Evolutionary conservation across 1,284 basidiomycete species (phyloP), one percentile per base, ranked within the genome.

Genomic region (Boletus holoroseus): DNA sequence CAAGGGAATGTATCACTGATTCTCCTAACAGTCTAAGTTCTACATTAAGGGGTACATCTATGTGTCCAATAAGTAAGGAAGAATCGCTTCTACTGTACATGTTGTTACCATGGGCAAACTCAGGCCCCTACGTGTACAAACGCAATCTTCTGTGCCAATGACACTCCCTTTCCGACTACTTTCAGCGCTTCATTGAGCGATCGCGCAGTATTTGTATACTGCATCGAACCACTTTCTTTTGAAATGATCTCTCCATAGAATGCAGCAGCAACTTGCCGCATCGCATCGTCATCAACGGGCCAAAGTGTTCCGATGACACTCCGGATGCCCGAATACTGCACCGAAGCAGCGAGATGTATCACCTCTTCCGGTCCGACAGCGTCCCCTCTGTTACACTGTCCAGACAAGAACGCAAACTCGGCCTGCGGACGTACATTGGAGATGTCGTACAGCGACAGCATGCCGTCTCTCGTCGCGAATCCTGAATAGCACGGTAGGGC

Each of bases 321-420:
- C 32, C 54, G 50, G 1, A 65, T 55, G 13, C 61, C 61, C 1
- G 54, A 48, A 50, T 55, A 64, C 48, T 64, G 61, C 41, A 62
- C 1, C 31, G 57, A 49, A 31, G 61, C 34, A 3, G 54, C 51
- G 0, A 62, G 28, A 49, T 63, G 50, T 41, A 61, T 63, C 36
- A 2, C 30, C 43, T 62, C 62, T 11, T 54, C 62, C 35, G 9
- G 1, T 28, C 27, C 55, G 6, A 26, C 12, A 16, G 16, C 46
- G 8, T 52, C 48, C 15, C 49, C 54, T 22, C 46, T 47, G 24
- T 51, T 61, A 27, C 54, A 66, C 20, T 57, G 59, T 44, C 70
- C 71, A 22, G 66, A 62, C 34, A 74, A 49, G 50, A 73, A 71
- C 2, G 70, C 70, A 38, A 75, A 66, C 39, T 70, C 61, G 1